Evolutionary conservation across 805 yeast species (phyloP).

Genomic region (Candida quercuum): DNA sequence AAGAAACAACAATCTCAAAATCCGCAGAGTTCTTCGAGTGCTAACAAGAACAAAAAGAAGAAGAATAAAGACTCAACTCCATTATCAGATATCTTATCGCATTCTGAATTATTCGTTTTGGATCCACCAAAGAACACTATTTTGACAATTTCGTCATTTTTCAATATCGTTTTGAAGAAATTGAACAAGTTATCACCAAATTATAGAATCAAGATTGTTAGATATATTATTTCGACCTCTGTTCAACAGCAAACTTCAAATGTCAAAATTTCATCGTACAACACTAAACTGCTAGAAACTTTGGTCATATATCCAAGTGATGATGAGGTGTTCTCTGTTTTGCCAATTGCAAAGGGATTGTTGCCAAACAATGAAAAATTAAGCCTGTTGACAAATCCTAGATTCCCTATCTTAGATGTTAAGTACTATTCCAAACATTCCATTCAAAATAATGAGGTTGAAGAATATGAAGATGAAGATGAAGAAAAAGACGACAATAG

Average conservation of each 20-base stretch:
- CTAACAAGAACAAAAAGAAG: slow-evolving; percentile 34
- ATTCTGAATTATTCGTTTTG: slow-evolving; percentile 48
- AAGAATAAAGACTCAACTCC: slow-evolving; percentile 41
- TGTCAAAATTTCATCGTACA: slow-evolving; percentile 23
- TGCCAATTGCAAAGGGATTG: slow-evolving; percentile 62
- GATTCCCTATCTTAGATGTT: slow-evolving; percentile 49
- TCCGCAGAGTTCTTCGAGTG: slow-evolving; percentile 10
- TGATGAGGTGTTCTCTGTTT: slow-evolving; percentile 51
- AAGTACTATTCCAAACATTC: slow-evolving; percentile 17
- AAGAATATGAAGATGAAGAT: slow-evolving; percentile 18
- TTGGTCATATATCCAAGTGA: slow-evolving; percentile 66
- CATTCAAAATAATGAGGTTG: slow-evolving; percentile 24
- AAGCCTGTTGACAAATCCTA: slow-evolving; percentile 65
- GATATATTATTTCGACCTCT: slow-evolving; percentile 36
- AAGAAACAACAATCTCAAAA: slow-evolving; percentile 25
- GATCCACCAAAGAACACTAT: slow-evolving; percentile 35
- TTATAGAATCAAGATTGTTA: slow-evolving; percentile 53
- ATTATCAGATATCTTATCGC: slow-evolving; percentile 63
- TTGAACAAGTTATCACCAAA: slow-evolving; percentile 52
- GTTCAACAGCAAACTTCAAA: slow-evolving; percentile 25
- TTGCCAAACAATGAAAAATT: slow-evolving; percentile 44
- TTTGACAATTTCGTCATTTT: slow-evolving; percentile 33
- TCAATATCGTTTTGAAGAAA: slow-evolving; percentile 41
- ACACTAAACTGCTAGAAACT: slow-evolving; percentile 39
- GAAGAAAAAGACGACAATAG: slow-evolving; percentile 14